A percentile compares a stretch with the other conserved stretches of the same genome.
Conservation (phyloP, 192 early-diverging fungal species). For the Mortierella claussenii region DNA sequence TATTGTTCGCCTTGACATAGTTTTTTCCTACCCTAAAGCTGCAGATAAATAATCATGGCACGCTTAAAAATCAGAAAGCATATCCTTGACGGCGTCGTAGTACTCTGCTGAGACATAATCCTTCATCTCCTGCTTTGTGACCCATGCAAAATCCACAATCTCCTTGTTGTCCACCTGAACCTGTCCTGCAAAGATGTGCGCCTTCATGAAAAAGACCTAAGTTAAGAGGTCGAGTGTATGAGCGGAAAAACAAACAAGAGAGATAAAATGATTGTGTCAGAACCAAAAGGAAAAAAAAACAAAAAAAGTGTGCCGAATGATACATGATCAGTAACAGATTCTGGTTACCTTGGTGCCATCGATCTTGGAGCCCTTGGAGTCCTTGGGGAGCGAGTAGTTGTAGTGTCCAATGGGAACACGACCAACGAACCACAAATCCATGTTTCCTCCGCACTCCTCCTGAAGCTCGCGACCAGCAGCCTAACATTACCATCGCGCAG, state of each 20-base stretch:
- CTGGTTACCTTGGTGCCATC: conserved; percentile 60
- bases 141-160: conserved; percentile 77
- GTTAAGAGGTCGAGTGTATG: too few species aligned
- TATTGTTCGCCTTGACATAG: too few species aligned
- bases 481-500: conserved; percentile 39
- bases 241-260: too few species aligned
- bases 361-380: conserved; percentile 24
- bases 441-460: conserved; percentile 75
- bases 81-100: conserved; percentile 63
- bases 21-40: not conserved
- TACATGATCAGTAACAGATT: too few species aligned
- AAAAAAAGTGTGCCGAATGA: too few species aligned
- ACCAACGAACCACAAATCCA: conserved; percentile 92
- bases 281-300: too few species aligned
- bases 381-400: conserved; percentile 54
- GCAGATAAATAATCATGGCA: not conserved
- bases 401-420: conserved; percentile 81
- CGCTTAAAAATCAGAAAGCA: conserved; percentile 61
- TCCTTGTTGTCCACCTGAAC: conserved; percentile 67
- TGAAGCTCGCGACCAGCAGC: conserved; percentile 79
- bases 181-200: conserved; percentile 82
- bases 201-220: conserved; percentile 91
- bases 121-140: conserved; percentile 74
- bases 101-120: conserved; percentile 61
- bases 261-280: too few species aligned